A percentile compares a stretch with the other conserved stretches of the same genome.
Evolutionary conservation across 1,284 basidiomycete genomes (phyloP).

Genomic region (Cystobasidium pallidum): DNA sequence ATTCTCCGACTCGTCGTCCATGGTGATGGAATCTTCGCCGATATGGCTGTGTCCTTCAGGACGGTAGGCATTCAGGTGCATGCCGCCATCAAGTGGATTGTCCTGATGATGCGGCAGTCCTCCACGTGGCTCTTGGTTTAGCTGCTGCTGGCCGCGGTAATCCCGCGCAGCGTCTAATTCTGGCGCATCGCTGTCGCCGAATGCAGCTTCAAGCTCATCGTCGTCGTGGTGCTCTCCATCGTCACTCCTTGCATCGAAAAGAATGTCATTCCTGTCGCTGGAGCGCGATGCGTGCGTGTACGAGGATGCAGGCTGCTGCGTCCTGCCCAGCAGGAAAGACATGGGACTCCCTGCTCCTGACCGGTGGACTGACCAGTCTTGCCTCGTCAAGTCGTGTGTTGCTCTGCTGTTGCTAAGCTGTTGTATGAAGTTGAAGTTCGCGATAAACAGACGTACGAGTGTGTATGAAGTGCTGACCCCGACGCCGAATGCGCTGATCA

Average conservation of each 20-base stretch:
- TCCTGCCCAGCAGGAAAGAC: constrained; percentile 40
- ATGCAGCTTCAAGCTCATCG: constrained; percentile 54
- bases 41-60: constrained; percentile 26
- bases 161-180: constrained; percentile 40
- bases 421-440: background rate
- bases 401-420: background rate
- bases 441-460: background rate
- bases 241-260: constrained; percentile 13
- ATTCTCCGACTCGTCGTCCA: constrained; percentile 18
- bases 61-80: constrained; percentile 5
- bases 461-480: background rate
- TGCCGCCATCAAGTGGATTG: background rate
- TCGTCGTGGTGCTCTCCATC: constrained; percentile 40
- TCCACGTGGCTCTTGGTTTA: constrained; percentile 8
- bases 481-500: background rate
- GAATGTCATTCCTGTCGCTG: constrained; percentile 11
- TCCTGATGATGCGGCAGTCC: background rate
- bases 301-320: constrained; percentile 10
- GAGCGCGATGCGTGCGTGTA: constrained; percentile 6
- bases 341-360: background rate
- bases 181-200: constrained; percentile 51
- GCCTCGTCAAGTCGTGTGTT: background rate
- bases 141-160: background rate
- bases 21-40: constrained; percentile 21
- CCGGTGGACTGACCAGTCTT: background rate